A percentile compares a stretch with the other conserved stretches of the same genome.
phyloP scores from a whole-genome alignment of 768 basidiomycete species.

The Pulveroboletus sp. region DNA sequence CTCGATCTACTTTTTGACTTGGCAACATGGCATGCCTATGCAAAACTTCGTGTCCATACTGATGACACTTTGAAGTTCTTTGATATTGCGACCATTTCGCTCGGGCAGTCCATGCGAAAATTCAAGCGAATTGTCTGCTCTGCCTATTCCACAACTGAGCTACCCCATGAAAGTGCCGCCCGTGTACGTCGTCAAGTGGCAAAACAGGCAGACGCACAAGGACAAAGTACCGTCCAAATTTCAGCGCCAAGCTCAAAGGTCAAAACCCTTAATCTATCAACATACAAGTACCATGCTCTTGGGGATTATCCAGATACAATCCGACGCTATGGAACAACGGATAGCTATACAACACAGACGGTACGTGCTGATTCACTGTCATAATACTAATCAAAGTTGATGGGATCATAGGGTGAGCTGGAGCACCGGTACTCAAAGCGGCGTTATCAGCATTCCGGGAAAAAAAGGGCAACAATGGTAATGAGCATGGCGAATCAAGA shows the following conservation, averaged over 20 bases:
- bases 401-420: slow-evolving; percentile 20
- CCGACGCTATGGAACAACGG: not conserved
- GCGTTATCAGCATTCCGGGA: slow-evolving; percentile 35
- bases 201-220: not conserved
- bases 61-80: slow-evolving; percentile 10
- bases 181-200: not conserved
- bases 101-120: slow-evolving; percentile 17
- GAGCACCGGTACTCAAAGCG: slow-evolving; percentile 36
- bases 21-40: slow-evolving; percentile 17
- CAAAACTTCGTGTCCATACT: slow-evolving; percentile 18
- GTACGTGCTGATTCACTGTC: not conserved
- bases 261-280: not conserved
- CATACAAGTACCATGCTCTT: not conserved
- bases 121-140: slow-evolving; percentile 23
- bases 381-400: too few relatives aligned
- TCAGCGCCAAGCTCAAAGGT: not conserved
- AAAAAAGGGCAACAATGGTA: slow-evolving; percentile 20
- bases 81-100: not conserved
- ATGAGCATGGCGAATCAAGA: slow-evolving; percentile 30
- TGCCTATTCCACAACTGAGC: slow-evolving; percentile 21
- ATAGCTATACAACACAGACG: not conserved
- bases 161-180: slow-evolving; percentile 6
- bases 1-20: slow-evolving; percentile 15
- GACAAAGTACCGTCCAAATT: not conserved
- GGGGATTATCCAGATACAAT: not conserved